Evolutionary conservation across 75 land plant species (phyloP), one percentile per base, ranked within the genome.

Genomic region (Pinus albicaulis): DNA sequence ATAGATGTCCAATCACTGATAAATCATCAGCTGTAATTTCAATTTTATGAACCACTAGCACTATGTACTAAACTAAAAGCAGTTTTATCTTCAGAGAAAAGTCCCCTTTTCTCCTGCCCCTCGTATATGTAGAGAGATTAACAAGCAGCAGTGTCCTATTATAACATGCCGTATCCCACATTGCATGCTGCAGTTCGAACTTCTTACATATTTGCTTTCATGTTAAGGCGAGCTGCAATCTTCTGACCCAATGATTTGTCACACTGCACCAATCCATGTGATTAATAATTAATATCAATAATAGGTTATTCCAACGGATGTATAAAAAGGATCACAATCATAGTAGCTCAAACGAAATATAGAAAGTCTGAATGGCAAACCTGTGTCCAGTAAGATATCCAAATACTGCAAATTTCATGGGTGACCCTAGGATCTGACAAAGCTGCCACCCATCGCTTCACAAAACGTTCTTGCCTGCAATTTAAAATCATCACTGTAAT

Each of bases 371-470:
- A 3, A 56, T 12, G 15, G 14, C 44, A 19, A 38, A 91, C 92
- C 89, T 91, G 88, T 44, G 83, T 68, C 89, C 82, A 89, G 80
- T 89, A 89, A 2, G 89, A 72, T 13, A 91, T 52, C 92, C 92
- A 91, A 48, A 91, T 83, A 72, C 79, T 83, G 71, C 89, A 88
- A 60, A 91, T 72, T 69, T 91, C 92, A 79, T 86, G 86, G 20
- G 92, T 91, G 24, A 89, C 86, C 62, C 92, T 59, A n/a, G 92
- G 84, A 72, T 91, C 92, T 44, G 91, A 89, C 52, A 91, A 63
- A 8, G 84, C 82, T 13, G 78, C 89, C 3, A 80, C 85, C 74
- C 80, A 80, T 70, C 83, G 68, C 24, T 57, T 53, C 52, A 86
- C 68, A 78, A 91, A 89, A 23, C 93, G 84, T 64, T 89, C 89